Conservation (phyloP, 306 rosid species). For the Medicago arabica region DNA sequence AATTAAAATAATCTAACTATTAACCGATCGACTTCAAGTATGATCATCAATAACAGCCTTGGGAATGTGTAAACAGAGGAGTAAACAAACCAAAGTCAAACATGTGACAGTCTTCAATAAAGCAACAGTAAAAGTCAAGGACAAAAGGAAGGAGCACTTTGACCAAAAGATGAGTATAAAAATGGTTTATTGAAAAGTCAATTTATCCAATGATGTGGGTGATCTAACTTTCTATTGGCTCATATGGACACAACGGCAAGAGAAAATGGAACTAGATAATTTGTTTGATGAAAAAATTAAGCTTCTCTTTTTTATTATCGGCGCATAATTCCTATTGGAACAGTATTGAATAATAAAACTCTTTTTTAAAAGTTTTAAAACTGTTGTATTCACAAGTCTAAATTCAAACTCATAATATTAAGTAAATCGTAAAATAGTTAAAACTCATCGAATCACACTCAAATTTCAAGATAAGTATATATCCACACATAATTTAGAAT, state of each 20-base stretch:
- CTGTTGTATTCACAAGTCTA: too few relatives aligned
- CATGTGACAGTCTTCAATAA: neutral
- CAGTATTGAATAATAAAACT: too few relatives aligned
- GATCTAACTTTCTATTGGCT: slow-evolving; percentile 60
- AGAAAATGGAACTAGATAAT: slow-evolving; percentile 1
- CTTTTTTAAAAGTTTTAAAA: too few relatives aligned
- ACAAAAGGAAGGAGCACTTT: slow-evolving; percentile 22
- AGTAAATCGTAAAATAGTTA: too few relatives aligned
- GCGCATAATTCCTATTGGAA: too few relatives aligned
- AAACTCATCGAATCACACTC: neutral
- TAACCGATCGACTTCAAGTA: slow-evolving; percentile 12
- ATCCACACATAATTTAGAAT: slow-evolving; percentile 6
- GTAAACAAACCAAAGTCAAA: slow-evolving; percentile 9
- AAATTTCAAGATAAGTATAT: neutral
- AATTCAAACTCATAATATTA: too few relatives aligned
- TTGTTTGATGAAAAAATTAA: neutral
- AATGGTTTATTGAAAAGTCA: slow-evolving; percentile 44
- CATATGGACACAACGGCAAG: neutral
- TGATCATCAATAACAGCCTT: slow-evolving; percentile 2
- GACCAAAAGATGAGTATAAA: slow-evolving; percentile 28
- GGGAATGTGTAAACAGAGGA: slow-evolving; percentile 36
- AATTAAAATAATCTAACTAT: neutral
- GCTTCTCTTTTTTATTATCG: too few relatives aligned
- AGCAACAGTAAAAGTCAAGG: neutral
- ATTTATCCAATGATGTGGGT: slow-evolving; percentile 50